Evolutionary conservation across 2,329 filamentous ascomycete genomes (phyloP).

Genomic region (Neodidymelliopsis sp.): DNA sequence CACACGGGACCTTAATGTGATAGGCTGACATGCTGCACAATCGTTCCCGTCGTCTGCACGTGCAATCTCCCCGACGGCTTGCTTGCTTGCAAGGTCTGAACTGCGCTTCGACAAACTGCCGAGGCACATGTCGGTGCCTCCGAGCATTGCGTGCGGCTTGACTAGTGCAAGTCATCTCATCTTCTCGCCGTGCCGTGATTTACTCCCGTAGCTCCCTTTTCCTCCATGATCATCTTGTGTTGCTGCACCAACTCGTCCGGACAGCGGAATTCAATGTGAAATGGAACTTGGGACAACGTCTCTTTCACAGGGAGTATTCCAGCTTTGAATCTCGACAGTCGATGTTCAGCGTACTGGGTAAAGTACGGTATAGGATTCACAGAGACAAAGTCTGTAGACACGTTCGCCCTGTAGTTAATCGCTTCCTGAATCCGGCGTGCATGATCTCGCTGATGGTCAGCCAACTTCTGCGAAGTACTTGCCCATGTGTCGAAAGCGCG

Average conservation of each 20-base stretch:
- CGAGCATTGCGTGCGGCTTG: background rate
- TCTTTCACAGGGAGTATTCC: constrained; percentile 23
- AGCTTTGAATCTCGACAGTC: constrained; percentile 14
- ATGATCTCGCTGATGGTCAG: constrained; percentile 29
- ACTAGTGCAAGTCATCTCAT: background rate
- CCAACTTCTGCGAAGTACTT: constrained; percentile 22
- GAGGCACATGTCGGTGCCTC: constrained; percentile 5
- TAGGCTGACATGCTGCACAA: background rate
- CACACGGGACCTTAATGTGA: background rate
- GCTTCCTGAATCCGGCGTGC: constrained; percentile 30
- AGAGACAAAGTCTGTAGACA: constrained; percentile 16
- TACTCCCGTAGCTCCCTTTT: constrained; percentile 1
- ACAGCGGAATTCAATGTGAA: constrained; percentile 41
- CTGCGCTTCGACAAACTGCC: constrained; percentile 5
- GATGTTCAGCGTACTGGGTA: constrained; percentile 29
- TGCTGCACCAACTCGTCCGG: constrained; percentile 32
- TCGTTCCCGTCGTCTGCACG: constrained; percentile 2
- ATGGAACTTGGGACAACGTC: constrained; percentile 33
- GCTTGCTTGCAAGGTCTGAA: constrained; percentile 6
- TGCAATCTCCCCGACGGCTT: constrained; percentile 6
- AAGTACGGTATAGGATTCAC: constrained; percentile 35
- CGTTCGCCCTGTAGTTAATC: constrained; percentile 26
- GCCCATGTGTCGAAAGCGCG: constrained; percentile 32
- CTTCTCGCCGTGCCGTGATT: background rate
- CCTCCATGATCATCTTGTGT: constrained; percentile 19